Percentiles rank a stretch among this genome's conserved stretches.
These are phyloP conservation scores for Geotrichum macrosporum DNA, from an alignment of 1,139 yeast species.

Conservation along the genomic window DNA sequence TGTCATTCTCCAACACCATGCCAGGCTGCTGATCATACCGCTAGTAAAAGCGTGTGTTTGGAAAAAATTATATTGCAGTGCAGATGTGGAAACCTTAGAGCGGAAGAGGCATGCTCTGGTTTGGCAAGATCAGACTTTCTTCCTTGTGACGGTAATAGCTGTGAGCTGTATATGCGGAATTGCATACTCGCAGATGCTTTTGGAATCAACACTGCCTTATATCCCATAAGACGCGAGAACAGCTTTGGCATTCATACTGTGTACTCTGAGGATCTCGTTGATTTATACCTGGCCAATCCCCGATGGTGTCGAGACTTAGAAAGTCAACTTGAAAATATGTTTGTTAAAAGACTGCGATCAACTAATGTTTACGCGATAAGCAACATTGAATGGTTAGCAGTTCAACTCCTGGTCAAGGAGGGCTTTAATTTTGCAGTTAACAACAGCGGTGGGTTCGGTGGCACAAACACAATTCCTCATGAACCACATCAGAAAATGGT, in stretches of 20 bases:
- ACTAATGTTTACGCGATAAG: conserved; percentile 63
- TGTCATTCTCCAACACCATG: conserved; percentile 66
- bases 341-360: conserved; percentile 49
- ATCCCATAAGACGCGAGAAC: conserved; percentile 11
- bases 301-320: conserved; percentile 34
- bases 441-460: too few relatives aligned
- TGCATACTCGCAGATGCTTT: conserved; percentile 58
- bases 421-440: too few relatives aligned
- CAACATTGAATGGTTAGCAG: conserved; percentile 52
- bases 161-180: conserved; percentile 59
- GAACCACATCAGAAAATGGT: conserved; percentile 77
- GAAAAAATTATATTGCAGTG: conserved; percentile 17
- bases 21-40: conserved; percentile 23
- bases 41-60: conserved; percentile 11
- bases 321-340: conserved; percentile 46
- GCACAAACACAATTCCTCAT: too few relatives aligned
- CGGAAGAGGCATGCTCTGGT: conserved; percentile 14
- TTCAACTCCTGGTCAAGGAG: conserved; percentile 73
- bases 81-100: conserved; percentile 20
- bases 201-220: conserved; percentile 23
- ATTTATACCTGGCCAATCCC: conserved; percentile 33
- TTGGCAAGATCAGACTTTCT: conserved; percentile 8
- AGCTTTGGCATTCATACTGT: conserved; percentile 11
- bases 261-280: conserved; percentile 33
- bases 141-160: conserved; percentile 58